A percentile compares a stretch with the other conserved stretches of the same genome.
These are phyloP conservation scores for Coniochaeta hoffmannii DNA, from an alignment of 2,329 filamentous ascomycete species.

Conservation along the genomic window DNA sequence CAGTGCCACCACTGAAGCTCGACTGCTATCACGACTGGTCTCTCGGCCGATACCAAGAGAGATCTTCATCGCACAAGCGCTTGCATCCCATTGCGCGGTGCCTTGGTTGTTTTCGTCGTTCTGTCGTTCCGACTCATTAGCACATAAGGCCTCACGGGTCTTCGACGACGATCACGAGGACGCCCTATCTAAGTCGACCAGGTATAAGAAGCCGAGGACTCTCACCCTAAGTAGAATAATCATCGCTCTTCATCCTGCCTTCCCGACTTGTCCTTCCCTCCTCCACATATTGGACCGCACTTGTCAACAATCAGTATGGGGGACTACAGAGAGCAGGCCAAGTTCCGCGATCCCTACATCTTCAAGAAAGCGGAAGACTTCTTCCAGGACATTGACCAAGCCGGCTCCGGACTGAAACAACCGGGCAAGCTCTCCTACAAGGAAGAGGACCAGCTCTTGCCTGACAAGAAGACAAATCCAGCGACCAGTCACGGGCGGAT, in stretches of 20 bases:
- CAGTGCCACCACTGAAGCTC: too few species aligned
- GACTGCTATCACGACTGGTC: neutral
- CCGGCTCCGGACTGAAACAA: neutral
- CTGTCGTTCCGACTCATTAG: neutral
- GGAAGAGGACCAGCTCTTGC: neutral
- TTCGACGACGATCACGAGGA: too few species aligned
- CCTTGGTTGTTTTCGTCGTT: neutral
- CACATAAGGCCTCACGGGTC: too few species aligned
- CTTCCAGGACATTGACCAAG: neutral
- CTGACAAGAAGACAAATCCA: conserved; percentile 11
- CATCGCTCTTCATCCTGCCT: neutral
- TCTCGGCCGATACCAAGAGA: neutral
- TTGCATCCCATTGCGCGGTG: neutral
- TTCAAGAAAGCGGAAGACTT: conserved; percentile 2
- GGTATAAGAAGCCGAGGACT: neutral
- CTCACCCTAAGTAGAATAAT: neutral
- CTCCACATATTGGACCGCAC: neutral
- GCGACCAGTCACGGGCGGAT: conserved; percentile 16
- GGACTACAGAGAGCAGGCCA: neutral
- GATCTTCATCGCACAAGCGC: neutral
- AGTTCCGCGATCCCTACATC: conserved; percentile 1
- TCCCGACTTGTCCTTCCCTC: neutral
- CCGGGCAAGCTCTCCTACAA: conserved; percentile 1
- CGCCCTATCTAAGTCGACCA: neutral
- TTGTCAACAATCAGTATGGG: neutral